phyloP scores from a whole-genome alignment of 2,329 filamentous ascomycete species.

The Albophoma yamanashiensis region DNA sequence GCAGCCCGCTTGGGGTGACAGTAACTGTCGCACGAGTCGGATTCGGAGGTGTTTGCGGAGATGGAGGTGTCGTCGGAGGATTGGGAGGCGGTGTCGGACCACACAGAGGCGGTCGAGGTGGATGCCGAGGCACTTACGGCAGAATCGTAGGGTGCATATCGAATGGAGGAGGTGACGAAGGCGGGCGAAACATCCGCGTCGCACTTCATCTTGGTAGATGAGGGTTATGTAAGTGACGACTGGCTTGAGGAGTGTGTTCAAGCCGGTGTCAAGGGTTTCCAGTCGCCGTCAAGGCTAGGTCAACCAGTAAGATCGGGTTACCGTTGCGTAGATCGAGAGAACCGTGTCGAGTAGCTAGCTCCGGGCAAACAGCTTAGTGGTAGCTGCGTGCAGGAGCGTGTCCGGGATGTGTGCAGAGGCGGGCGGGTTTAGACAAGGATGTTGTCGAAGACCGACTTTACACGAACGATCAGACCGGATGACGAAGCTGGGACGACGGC shows the following conservation, averaged over 20 bases:
- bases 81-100: constrained; percentile 63
- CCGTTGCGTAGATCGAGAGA: constrained; percentile 20
- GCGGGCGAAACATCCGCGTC: constrained; percentile 41
- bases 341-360: constrained; percentile 26
- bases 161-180: constrained; percentile 33
- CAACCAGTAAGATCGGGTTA: constrained; percentile 35
- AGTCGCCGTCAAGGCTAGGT: constrained; percentile 44
- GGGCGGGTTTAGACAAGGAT: constrained; percentile 29
- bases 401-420: constrained; percentile 23
- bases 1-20: constrained; percentile 19
- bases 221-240: constrained; percentile 13
- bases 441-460: constrained; percentile 33
- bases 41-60: constrained; percentile 50
- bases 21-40: constrained; percentile 35
- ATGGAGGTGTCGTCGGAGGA: constrained; percentile 57
- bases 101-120: constrained; percentile 66
- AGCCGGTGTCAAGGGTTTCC: constrained; percentile 26
- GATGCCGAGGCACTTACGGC: constrained; percentile 67
- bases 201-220: constrained; percentile 46
- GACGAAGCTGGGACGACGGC: constrained; percentile 51
- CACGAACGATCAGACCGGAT: constrained; percentile 47
- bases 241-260: constrained; percentile 18
- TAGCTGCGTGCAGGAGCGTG: constrained; percentile 25
- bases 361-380: constrained; percentile 25
- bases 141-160: constrained; percentile 53